phyloP scores from a whole-genome alignment of 1,284 basidiomycete species.

The Athelia sp. region DNA sequence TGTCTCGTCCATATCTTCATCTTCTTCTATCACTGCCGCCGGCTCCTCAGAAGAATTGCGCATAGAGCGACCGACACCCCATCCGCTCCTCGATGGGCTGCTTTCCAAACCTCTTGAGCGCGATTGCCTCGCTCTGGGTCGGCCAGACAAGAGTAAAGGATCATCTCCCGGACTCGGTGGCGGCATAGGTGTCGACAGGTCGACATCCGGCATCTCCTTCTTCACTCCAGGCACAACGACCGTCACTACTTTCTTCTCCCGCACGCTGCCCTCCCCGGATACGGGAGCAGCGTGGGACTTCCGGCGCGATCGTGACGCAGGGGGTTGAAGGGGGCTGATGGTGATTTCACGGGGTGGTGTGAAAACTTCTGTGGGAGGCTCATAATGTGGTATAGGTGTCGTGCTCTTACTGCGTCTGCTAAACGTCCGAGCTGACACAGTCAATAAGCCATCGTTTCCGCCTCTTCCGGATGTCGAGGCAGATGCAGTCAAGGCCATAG shows the following conservation, averaged over 20 bases:
- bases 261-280: constrained; percentile 23
- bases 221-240: constrained; percentile 35
- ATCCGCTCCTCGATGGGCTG: not conserved
- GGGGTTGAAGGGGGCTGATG: constrained; percentile 30
- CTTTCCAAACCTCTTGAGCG: not conserved
- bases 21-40: constrained; percentile 9
- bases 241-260: constrained; percentile 3
- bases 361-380: constrained; percentile 60
- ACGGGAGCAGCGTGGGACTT: constrained; percentile 15
- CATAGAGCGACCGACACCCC: not conserved
- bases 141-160: constrained; percentile 56
- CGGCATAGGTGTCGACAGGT: constrained; percentile 50
- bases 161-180: constrained; percentile 72
- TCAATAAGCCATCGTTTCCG: too few species aligned
- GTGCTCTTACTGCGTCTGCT: constrained; percentile 23
- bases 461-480: too few species aligned
- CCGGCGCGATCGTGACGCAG: constrained; percentile 23
- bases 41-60: constrained; percentile 16
- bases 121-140: constrained; percentile 12
- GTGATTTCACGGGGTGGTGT: constrained; percentile 62
- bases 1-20: not conserved
- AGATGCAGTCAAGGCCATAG: too few species aligned
- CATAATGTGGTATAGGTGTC: constrained; percentile 56
- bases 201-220: constrained; percentile 59
- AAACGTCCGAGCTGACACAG: constrained; percentile 3